Evolutionary conservation across 2,329 filamentous ascomycete genomes (phyloP), one percentile per base, ranked within the genome.

Genomic region (Cercospora nicotianae): DNA sequence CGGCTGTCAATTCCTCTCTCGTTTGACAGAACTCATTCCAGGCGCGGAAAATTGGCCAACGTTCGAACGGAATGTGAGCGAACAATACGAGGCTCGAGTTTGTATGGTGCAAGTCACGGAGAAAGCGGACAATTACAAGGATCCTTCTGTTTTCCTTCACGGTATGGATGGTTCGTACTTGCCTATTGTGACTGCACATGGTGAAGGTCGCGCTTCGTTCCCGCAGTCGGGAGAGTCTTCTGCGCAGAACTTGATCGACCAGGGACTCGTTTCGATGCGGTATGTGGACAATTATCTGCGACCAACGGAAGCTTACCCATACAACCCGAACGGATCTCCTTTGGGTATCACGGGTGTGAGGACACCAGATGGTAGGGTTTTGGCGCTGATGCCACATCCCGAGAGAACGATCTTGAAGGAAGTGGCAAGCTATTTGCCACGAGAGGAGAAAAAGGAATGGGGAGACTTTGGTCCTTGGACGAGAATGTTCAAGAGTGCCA

Each of bases 351-450:
- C 93, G 0, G 93, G 90, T 77, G 90, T 96, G 28, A 85, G 90
- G 73, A 93, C 87, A 74, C 86, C 83, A 53, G 90, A 96, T 77
- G 93, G 93, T 12, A 86, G 92, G 66, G 91, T 96, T 1, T 80
- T 97, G 73, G 93, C 93, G 6, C 87, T 97, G 82, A 97, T 97
- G 93, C 94, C 94, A 69, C 93, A 97, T 79, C 93, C 93, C 0
- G 93, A 97, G 82, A 87, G 93, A n/a, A 96, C 92, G 16, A 89
- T 96, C 67, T 83, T 96, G 83, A 88, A 88, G 66, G 91, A 92
- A 67, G 89, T 93, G 69, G 88, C 86, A 59, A 94, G 91, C 79
- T 97, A 90, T 79, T 82, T 90, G 69, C 91, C 92, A 7, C 90
- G 92, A 6, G 83, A 87, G 67, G 86, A 82, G 75, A 79, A 76